Percentiles rank a stretch among this genome's conserved stretches.
phyloP scores from a whole-genome alignment of 2,329 filamentous ascomycete genomes.

The Lithohypha guttulata region DNA sequence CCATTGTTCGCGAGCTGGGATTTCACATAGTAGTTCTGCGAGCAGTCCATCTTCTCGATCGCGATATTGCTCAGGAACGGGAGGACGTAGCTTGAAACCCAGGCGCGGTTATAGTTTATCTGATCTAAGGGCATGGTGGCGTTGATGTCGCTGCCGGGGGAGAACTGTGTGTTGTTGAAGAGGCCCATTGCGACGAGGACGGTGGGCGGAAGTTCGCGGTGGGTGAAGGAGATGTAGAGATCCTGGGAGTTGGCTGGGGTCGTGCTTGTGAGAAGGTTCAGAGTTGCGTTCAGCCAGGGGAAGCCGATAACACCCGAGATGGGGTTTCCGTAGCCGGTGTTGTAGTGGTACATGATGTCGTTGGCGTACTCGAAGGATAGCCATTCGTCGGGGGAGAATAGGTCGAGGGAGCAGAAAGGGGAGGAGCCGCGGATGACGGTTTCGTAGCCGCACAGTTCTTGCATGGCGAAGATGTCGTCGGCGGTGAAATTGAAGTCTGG shows the following conservation, averaged over 20 bases:
- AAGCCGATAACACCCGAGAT: constrained; percentile 50
- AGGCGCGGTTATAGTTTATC: constrained; percentile 53
- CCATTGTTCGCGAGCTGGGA: background rate
- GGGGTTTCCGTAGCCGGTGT: constrained; percentile 52
- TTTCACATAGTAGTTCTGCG: constrained; percentile 42
- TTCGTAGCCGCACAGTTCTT: constrained; percentile 56
- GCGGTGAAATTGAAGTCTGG: constrained; percentile 53
- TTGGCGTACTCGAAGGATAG: constrained; percentile 56
- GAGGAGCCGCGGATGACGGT: constrained; percentile 52
- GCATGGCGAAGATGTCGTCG: constrained; percentile 54
- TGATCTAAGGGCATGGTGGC: constrained; percentile 53
- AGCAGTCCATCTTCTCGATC: constrained; percentile 53
- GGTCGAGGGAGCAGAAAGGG: constrained; percentile 48
- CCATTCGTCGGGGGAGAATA: constrained; percentile 54
- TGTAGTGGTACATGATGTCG: constrained; percentile 55
- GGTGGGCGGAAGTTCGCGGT: constrained; percentile 57
- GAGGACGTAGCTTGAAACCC: constrained; percentile 52
- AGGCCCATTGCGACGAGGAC: constrained; percentile 57
- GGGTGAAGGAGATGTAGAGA: constrained; percentile 57
- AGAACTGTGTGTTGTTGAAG: constrained; percentile 55
- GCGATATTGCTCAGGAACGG: constrained; percentile 58
- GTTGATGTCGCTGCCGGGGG: constrained; percentile 44
- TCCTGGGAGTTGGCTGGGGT: constrained; percentile 39
- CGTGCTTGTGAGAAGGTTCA: constrained; percentile 32
- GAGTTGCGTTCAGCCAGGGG: constrained; percentile 56